Evolutionary conservation across 2,329 filamentous ascomycete species (phyloP).

Genomic region (Ceratocystis cacaofunesta): DNA sequence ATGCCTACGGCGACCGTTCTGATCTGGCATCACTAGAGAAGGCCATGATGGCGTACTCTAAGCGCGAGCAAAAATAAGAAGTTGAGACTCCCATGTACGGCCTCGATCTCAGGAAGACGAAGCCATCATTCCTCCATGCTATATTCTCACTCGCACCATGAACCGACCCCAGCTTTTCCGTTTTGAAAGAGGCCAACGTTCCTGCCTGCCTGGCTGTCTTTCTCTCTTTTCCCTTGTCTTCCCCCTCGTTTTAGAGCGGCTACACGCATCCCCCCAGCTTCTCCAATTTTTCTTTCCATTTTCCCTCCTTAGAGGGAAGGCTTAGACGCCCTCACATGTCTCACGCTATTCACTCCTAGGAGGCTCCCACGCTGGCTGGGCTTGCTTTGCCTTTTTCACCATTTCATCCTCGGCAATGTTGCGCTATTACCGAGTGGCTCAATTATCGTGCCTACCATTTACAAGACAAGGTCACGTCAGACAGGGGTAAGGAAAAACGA

Average conservation of each 20-base stretch:
- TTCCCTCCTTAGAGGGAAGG: not conserved
- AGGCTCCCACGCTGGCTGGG: no score
- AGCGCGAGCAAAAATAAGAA: conserved; percentile 15
- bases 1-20: conserved; percentile 36
- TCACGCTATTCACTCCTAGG: no score
- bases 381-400: not conserved
- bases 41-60: conserved; percentile 33
- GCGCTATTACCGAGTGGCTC: not conserved
- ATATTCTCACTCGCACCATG: no score
- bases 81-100: not conserved
- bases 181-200: not conserved
- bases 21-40: conserved; percentile 35
- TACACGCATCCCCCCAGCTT: not conserved
- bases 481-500: not conserved
- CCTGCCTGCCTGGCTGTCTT: not conserved
- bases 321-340: not conserved
- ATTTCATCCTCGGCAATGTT: not conserved
- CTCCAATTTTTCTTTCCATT: not conserved
- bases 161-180: not conserved
- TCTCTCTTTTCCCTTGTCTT: not conserved
- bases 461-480: not conserved
- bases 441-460: not conserved
- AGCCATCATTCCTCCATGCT: not conserved
- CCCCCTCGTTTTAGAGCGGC: not conserved
- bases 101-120: not conserved